These are phyloP conservation scores for Fusarium vanettenii DNA, from an alignment of 2,329 filamentous ascomycete species.

Conservation along the genomic window DNA sequence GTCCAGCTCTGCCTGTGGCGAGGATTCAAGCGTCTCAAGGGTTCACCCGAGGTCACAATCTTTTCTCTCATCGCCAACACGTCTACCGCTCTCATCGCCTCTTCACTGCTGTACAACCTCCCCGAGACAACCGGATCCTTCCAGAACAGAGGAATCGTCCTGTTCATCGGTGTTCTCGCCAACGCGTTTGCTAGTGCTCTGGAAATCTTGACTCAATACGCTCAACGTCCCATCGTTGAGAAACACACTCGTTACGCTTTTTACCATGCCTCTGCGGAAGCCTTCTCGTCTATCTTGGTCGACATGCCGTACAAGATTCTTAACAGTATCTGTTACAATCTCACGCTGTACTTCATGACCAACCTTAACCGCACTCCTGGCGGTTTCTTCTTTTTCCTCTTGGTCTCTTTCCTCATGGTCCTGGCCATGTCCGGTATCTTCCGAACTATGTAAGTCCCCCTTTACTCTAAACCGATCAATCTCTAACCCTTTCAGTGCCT, in stretches of 20 bases:
- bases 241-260: conserved; percentile 56
- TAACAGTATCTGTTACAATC: conserved; percentile 55
- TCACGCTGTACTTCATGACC: conserved; percentile 63
- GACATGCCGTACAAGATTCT: conserved; percentile 58
- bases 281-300: conserved; percentile 51
- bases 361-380: conserved; percentile 57
- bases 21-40: conserved; percentile 53
- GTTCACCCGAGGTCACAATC: conserved; percentile 38
- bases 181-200: conserved; percentile 59
- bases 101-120: conserved; percentile 36
- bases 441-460: conserved; percentile 45
- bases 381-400: conserved; percentile 59
- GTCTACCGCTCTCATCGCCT: conserved; percentile 18
- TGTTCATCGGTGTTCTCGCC: conserved; percentile 66
- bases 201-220: conserved; percentile 53
- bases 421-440: conserved; percentile 75
- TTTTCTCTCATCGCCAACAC: conserved; percentile 26
- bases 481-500: conserved; percentile 33
- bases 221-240: conserved; percentile 52
- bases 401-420: conserved; percentile 63
- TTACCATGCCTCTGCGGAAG: conserved; percentile 52
- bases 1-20: conserved; percentile 56
- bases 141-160: conserved; percentile 54
- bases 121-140: conserved; percentile 17
- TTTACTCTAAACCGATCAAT: accelerated